These are phyloP conservation scores for Acer campestre DNA, from an alignment of 345 rosid genomes.

Conservation along the genomic window DNA sequence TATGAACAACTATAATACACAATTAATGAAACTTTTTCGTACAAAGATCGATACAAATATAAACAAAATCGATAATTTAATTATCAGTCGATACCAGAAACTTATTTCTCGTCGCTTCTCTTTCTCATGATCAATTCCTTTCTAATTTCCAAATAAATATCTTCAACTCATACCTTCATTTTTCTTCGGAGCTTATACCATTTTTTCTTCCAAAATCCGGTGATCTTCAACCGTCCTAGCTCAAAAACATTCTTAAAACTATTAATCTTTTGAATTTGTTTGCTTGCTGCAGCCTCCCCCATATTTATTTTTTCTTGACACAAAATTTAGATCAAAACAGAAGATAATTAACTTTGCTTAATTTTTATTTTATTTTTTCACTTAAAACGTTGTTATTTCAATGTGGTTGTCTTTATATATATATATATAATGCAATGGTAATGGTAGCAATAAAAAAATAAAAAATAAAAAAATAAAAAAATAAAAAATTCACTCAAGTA, in stretches of 20 bases:
- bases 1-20: too few species aligned
- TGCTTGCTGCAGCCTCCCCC: neutral
- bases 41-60: neutral
- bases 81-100: neutral
- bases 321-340: neutral
- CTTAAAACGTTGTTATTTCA: neutral
- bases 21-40: neutral
- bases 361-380: neutral
- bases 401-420: neutral
- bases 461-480: too few species aligned
- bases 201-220: conserved; percentile 14
- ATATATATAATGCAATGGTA: too few species aligned
- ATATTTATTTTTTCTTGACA: neutral
- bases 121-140: neutral
- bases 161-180: neutral
- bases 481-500: neutral
- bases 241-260: neutral
- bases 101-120: neutral
- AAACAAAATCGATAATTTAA: neutral
- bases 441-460: too few species aligned
- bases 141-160: neutral
- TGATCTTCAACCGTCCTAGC: neutral
- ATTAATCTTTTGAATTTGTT: neutral
- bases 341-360: neutral
- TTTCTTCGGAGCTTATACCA: conserved; percentile 9